Conservation (phyloP, 2,329 filamentous ascomycete genomes). For the Trichoderma oligosporum region DNA sequence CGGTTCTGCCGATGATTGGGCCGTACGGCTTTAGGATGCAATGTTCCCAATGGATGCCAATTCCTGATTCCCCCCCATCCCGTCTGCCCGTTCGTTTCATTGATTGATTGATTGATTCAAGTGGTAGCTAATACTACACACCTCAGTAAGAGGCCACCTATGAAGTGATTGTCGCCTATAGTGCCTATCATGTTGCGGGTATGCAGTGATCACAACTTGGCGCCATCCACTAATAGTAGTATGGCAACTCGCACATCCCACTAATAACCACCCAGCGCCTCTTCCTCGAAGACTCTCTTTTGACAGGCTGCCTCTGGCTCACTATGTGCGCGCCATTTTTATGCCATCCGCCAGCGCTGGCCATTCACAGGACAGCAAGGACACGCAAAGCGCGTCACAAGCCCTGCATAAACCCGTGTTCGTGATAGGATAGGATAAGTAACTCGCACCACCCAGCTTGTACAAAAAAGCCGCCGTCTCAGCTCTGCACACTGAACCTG, state of each 20-base stretch:
- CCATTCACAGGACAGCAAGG: conserved; percentile 25
- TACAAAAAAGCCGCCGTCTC: conserved; percentile 24
- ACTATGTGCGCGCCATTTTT: conserved; percentile 21
- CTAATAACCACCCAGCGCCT: background rate
- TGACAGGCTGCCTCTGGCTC: conserved; percentile 16
- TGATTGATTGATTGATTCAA: background rate
- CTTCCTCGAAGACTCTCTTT: background rate
- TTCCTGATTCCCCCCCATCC: conserved; percentile 11
- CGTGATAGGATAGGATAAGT: conserved; percentile 33
- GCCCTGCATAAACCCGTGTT: conserved; percentile 35
- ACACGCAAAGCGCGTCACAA: conserved; percentile 36
- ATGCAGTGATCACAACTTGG: conserved; percentile 2
- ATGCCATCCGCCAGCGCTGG: conserved; percentile 21
- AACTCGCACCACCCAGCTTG: conserved; percentile 26
- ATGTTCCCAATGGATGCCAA: conserved; percentile 6
- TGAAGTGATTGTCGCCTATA: background rate
- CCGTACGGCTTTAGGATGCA: background rate
- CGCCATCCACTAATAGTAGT: no score
- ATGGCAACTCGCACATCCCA: no score
- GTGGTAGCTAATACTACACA: background rate
- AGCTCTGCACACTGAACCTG: conserved; percentile 20
- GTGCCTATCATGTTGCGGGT: conserved; percentile 1
- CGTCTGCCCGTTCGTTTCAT: conserved; percentile 1
- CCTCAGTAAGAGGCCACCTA: conserved; percentile 10
- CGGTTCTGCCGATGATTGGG: conserved; percentile 4